These are phyloP conservation scores for Beauveria scarabaeidicola DNA, from an alignment of 2,329 filamentous ascomycete species.

Conservation along the genomic window DNA sequence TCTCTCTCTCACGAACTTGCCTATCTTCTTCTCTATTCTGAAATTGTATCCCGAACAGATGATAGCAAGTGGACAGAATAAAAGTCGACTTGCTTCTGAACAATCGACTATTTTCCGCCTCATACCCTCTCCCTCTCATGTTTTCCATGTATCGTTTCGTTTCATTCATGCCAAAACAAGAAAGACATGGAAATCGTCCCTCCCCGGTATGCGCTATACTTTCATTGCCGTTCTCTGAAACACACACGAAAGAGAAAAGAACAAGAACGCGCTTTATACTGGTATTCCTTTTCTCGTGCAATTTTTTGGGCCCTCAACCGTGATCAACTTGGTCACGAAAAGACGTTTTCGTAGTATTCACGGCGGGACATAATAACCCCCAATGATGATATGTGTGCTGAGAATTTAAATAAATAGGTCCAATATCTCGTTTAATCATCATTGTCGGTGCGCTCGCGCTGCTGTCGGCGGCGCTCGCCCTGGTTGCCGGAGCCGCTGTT, in stretches of 20 bases:
- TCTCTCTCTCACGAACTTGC: neutral
- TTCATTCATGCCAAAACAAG: constrained; percentile 5
- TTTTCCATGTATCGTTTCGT: neutral
- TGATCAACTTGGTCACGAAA: neutral
- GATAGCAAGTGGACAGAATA: neutral
- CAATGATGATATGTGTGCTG: constrained; percentile 1
- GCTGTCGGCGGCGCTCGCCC: constrained; percentile 26
- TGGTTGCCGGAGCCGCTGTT: constrained; percentile 25
- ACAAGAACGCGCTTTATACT: neutral
- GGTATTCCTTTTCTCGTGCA: neutral
- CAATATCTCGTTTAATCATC: constrained; percentile 38
- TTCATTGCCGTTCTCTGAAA: neutral
- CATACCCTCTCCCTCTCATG: neutral
- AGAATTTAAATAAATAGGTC: neutral
- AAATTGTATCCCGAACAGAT: neutral
- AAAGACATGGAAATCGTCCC: neutral
- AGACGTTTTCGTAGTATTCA: neutral
- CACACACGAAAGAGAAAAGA: neutral
- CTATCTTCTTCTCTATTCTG: neutral
- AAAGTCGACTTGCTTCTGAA: neutral
- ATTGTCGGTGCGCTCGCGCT: constrained; percentile 44
- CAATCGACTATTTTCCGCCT: neutral
- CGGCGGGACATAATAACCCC: neutral
- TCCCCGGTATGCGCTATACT: neutral
- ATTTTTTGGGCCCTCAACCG: neutral